Conservation (phyloP, 2,329 filamentous ascomycete genomes). For the Orbilia blumenaviensis region DNA sequence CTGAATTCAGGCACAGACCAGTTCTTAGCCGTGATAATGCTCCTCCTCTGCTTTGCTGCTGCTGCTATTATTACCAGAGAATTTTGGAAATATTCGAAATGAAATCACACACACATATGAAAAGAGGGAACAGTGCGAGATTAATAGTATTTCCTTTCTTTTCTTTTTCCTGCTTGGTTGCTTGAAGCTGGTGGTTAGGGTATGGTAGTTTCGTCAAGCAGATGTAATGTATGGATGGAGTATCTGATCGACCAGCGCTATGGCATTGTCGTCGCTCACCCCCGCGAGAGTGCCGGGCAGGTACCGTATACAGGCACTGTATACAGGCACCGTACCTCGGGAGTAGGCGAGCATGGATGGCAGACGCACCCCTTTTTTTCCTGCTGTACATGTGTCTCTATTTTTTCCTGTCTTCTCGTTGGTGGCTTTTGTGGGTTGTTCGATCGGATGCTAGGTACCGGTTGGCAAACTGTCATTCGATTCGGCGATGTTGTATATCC, state of each 20-base stretch:
- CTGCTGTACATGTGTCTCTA: background rate
- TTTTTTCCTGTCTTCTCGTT: background rate
- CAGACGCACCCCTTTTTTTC: slow-evolving; percentile 6
- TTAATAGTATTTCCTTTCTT: too few species aligned
- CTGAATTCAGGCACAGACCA: slow-evolving; percentile 50
- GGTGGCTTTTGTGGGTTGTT: too few species aligned
- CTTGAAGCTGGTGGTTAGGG: too few species aligned
- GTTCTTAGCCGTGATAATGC: slow-evolving; percentile 19
- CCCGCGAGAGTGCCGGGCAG: too few species aligned
- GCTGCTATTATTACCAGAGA: too few species aligned
- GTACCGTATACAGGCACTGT: too few species aligned
- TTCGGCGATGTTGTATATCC: slow-evolving; percentile 24
- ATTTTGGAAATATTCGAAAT: too few species aligned
- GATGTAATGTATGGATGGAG: too few species aligned
- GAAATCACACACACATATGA: too few species aligned
- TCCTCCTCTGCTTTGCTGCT: too few species aligned
- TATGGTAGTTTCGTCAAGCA: too few species aligned
- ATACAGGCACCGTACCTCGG: slow-evolving; percentile 8
- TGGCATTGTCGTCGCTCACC: background rate
- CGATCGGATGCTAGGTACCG: background rate
- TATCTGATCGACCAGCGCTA: slow-evolving; percentile 1
- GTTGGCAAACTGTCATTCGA: background rate
- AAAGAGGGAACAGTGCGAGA: background rate
- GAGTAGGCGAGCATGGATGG: slow-evolving; percentile 21
- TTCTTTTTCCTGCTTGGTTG: too few species aligned